Evolutionary conservation across 306 rosid species (phyloP).

Genomic region (Mimosa pudica): DNA sequence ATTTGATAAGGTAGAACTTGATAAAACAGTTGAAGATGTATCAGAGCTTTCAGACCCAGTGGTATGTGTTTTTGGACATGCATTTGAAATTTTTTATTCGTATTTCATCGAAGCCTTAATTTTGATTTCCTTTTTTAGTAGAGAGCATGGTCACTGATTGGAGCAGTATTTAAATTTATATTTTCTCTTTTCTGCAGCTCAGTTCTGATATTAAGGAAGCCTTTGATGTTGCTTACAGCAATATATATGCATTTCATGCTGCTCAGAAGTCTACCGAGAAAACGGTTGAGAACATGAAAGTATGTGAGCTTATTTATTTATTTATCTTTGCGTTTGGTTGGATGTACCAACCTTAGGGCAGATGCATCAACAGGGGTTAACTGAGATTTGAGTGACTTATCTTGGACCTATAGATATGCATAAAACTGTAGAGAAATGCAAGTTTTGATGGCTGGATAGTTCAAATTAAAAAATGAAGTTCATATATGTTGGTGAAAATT

Average conservation of each 20-base stretch:
- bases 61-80: conserved; percentile 51
- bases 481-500: not conserved
- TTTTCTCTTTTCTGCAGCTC: conserved; percentile 56
- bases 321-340: conserved; percentile 16
- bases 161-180: not conserved
- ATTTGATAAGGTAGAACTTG: conserved; percentile 79
- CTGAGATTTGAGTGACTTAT: not conserved
- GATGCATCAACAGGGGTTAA: conserved; percentile 1
- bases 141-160: not conserved
- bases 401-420: conserved; percentile 8
- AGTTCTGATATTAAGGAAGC: conserved; percentile 69
- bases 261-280: conserved; percentile 79
- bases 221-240: conserved; percentile 84
- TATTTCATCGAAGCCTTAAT: not conserved
- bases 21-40: conserved; percentile 63
- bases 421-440: conserved; percentile 8
- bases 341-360: not conserved
- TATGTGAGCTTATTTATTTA: conserved; percentile 37
- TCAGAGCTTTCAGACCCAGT: conserved; percentile 83
- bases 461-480: not conserved
- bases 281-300: conserved; percentile 90
- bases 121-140: not conserved
- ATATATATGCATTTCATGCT: conserved; percentile 89
- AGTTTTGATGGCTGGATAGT: not conserved
- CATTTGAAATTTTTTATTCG: not conserved